phyloP scores from a whole-genome alignment of 148 eudicot species.

The Tetragonia tetragonoides region DNA sequence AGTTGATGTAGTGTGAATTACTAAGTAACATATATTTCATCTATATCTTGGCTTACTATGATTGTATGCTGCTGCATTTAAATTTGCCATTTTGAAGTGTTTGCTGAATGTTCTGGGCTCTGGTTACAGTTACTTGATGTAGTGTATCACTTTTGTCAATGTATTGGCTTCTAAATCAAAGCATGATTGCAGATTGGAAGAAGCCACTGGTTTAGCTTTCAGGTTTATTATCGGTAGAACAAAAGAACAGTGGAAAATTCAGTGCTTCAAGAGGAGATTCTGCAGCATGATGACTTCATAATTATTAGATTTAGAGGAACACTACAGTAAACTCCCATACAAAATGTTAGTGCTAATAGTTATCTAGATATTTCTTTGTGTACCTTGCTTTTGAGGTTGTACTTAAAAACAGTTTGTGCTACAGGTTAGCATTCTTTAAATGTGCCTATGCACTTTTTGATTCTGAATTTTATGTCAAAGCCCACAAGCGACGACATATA shows the following conservation, averaged over 20 bases:
- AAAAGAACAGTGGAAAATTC: conserved; percentile 61
- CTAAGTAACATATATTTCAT: background rate
- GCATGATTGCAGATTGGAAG: conserved; percentile 66
- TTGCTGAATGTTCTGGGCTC: background rate
- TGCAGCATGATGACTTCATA: conserved; percentile 74
- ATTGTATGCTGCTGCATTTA: background rate
- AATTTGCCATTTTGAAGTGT: background rate
- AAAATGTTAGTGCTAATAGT: conserved; percentile 77
- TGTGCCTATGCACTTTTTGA: conserved; percentile 81
- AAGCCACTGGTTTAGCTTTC: conserved; percentile 92
- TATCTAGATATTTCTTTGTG: conserved; percentile 13
- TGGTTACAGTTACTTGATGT: background rate
- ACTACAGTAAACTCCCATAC: conserved; percentile 95
- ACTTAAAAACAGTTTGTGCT: conserved; percentile 20
- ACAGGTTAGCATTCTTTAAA: conserved; percentile 90
- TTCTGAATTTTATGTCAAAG: conserved; percentile 90
- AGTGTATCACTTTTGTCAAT: background rate
- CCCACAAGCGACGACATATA: conserved; percentile 81
- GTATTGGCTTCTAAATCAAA: conserved; percentile 8
- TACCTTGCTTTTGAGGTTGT: conserved; percentile 11
- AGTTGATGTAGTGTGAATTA: background rate
- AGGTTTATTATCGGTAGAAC: conserved; percentile 92
- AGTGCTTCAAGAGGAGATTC: conserved; percentile 71
- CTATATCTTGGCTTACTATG: background rate
- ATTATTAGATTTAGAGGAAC: conserved; percentile 81